A percentile compares a stretch with the other conserved stretches of the same genome.
phyloP scores from a whole-genome alignment of 1,284 basidiomycete genomes.

The Leccinum huronense region DNA sequence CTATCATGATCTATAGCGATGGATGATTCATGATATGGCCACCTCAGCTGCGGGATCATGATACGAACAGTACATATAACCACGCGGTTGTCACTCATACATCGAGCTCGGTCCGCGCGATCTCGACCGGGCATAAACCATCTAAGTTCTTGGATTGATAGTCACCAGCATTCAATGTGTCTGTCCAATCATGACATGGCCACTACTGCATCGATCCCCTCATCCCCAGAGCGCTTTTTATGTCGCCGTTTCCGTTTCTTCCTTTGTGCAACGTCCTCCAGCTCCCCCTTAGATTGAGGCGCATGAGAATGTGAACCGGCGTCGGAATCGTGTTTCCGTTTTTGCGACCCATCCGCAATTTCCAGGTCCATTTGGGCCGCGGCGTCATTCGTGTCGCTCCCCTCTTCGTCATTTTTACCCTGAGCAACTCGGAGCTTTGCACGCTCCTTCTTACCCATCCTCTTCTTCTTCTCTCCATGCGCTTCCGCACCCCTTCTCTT shows the following conservation, averaged over 20 bases:
- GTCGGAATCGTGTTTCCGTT: conserved; percentile 23
- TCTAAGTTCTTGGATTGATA: not conserved
- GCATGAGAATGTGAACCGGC: not conserved
- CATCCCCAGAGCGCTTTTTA: conserved; percentile 26
- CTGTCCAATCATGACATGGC: conserved; percentile 9
- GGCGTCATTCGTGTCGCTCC: not conserved
- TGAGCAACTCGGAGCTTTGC: conserved; percentile 45
- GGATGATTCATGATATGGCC: not conserved
- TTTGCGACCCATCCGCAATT: conserved; percentile 9
- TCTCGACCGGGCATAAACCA: not conserved
- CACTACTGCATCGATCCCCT: not conserved
- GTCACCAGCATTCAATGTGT: not conserved
- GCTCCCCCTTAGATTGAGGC: conserved; percentile 2
- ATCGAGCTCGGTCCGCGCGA: too few species aligned
- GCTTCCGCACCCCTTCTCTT: conserved; percentile 11
- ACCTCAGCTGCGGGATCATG: not conserved
- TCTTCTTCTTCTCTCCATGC: conserved; percentile 52
- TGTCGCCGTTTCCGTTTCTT: conserved; percentile 42
- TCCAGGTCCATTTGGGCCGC: not conserved
- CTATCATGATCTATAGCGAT: not conserved
- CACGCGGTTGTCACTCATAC: not conserved
- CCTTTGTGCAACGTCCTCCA: conserved; percentile 16
- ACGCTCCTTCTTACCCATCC: conserved; percentile 77
- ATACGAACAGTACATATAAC: not conserved
- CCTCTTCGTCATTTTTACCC: conserved; percentile 15